These are phyloP conservation scores for Volvox reticuliferus DNA, from an alignment of 139 green algal genomes.

Conservation along the genomic window DNA sequence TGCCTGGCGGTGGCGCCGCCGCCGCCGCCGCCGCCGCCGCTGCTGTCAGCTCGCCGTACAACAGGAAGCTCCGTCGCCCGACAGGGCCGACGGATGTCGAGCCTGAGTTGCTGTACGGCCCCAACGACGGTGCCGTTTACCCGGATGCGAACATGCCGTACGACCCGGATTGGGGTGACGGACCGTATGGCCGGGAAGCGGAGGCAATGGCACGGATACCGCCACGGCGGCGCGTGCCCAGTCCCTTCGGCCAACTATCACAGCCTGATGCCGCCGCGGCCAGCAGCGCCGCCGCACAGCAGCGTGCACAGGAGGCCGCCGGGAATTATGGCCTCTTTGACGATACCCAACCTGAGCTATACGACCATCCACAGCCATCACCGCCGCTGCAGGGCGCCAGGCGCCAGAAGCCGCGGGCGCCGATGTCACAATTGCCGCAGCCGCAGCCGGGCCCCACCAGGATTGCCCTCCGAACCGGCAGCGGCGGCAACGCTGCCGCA, in stretches of 20 bases:
- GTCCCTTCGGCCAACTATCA: not conserved
- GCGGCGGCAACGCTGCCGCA: not conserved
- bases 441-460: not conserved
- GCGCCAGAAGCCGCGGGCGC: not conserved
- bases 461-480: not conserved
- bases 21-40: not conserved
- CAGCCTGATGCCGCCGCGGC: not conserved
- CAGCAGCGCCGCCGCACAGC: no score
- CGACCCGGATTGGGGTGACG: conserved; percentile 22
- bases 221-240: not conserved
- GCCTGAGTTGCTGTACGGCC: conserved; percentile 30
- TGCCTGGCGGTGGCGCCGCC: not conserved
- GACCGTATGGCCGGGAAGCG: not conserved
- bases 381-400: not conserved
- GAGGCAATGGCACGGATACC: not conserved
- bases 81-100: not conserved
- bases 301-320: conserved; percentile 10
- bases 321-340: conserved; percentile 31
- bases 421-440: not conserved
- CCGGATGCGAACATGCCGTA: not conserved
- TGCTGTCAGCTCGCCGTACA: not conserved
- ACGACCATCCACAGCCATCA: not conserved
- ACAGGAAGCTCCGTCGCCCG: not conserved
- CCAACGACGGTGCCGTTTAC: conserved; percentile 26
- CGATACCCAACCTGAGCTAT: not conserved